A percentile compares a stretch with the other conserved stretches of the same genome.
phyloP scores from a whole-genome alignment of 2,329 filamentous ascomycete species.

The Plectosphaerella sp. region DNA sequence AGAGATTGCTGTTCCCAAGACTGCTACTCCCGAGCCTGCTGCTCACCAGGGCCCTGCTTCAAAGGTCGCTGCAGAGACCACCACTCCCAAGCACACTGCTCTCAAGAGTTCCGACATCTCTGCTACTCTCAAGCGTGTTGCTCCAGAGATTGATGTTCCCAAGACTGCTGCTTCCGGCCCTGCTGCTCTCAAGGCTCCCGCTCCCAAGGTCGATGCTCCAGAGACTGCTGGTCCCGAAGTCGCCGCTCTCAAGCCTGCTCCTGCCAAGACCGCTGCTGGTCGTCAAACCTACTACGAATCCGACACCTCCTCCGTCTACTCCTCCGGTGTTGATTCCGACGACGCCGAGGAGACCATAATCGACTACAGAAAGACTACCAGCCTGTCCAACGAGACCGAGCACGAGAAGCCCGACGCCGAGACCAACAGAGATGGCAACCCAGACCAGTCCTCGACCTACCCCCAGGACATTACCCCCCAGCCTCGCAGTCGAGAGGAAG shows the following conservation, averaged over 20 bases:
- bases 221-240: no score
- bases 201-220: no score
- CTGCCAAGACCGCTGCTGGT: neutral
- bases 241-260: neutral
- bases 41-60: neutral
- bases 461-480: constrained; percentile 32
- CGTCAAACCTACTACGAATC: neutral
- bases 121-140: neutral
- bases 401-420: no score
- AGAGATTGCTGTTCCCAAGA: no score
- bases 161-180: no score
- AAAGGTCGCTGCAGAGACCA: no score
- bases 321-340: neutral
- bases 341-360: neutral
- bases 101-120: neutral
- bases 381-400: no score
- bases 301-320: neutral
- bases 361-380: neutral
- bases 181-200: no score
- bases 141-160: no score
- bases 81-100: neutral
- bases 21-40: neutral
- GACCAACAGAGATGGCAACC: no score
- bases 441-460: constrained; percentile 16
- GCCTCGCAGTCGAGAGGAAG: constrained; percentile 14